Base-by-base conservation (phyloP, 2,329 filamentous ascomycete genomes). In the Pseudogymnoascus sp. region DNA sequence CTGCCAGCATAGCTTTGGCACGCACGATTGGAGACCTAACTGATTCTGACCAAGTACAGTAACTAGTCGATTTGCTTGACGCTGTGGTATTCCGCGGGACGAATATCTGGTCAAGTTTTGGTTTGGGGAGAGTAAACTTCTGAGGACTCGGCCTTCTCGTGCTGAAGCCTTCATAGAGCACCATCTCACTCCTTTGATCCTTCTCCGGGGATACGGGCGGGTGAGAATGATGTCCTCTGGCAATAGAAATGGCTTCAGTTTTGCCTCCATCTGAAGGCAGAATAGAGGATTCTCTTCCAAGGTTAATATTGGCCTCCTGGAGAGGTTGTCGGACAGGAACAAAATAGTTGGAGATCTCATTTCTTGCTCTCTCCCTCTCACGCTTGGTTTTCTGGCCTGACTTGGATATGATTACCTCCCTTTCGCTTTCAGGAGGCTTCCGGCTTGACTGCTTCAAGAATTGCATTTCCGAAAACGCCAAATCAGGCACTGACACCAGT, bases 401-500 rank as follows among this genome's bases (percentile, higher is more conserved):
- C 23, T 59, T 59, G 18, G 53, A 59, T 18, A 35, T 11, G 2
- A 37, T 59, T 1, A 59, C 67, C 68, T 53, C 69, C 67, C 50
- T 66, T 31, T 35, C 66, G 63, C 25, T 64, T 38, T 28, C 66
- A 65, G 21, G 66, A 65, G 62, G 18, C 16, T 67, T 62, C 33
- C 63, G 64, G 35, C 65, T 70, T 60, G 68, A 64, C 3, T 71
- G 65, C 59, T 72, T 73, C 21, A 80, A 71, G 65, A 82, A 79
- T 7, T 74, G 70, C 77, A 83, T 80, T 60, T 80, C 75, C 25
- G 81, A 81, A 65, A 83, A 84, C 1, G 75, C 74, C 16, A 85
- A 75, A 64, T 84, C 81, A 4, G 78, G 72, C 28, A 83, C 83
- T 84, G 64, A 47, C 18, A 23, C n/a, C 8, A 31, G 37, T 67